Base-by-base conservation (phyloP, 805 yeast species). In the Candida silvicultrix region DNA sequence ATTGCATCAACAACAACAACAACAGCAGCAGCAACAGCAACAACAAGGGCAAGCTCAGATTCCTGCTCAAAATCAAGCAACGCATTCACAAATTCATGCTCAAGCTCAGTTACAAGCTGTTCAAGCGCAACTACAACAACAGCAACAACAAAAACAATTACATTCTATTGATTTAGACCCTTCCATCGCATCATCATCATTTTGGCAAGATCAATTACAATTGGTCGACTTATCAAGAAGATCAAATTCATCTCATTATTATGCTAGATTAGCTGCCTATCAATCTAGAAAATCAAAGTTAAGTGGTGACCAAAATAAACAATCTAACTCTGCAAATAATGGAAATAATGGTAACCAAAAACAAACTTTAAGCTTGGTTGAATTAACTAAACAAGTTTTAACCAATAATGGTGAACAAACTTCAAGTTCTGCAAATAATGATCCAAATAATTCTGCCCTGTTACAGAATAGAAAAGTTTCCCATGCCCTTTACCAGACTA, bases 201-300 rank as follows among this genome's bases (percentile, higher is more conserved):
- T 75, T 56, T 88, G 95, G 96, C 85, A 81, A 63, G 90, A 85
- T 60, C 96, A 88, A 66, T 67, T 71, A 41, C 89, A 82, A 60
- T 71, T 89, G 48, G 83, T 80, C 25, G 88, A 81, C 50, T 63
- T 84, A 42, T 83, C 94, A 5, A 77, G 94, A 62, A 75, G 70
- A 50, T 75, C 86, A 28, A 78, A 76, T 55, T 63, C 77, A 22
- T 86, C 95, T 4, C 96, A 88, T 65, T 82, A 75, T 58, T 88
- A 86, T 66, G 96, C 96, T 4, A 75, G 95, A 48, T 80, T 81
- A 51, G 89, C 89, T 25, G 96, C 96, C 7, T 69, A 81, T 14
- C 71, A 79, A 45, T 82, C 85, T 1, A 69, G 84, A 57, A 55
- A 58, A 51, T 41, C 49, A 28, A 59, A 60, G 38, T 51, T 28